These are phyloP conservation scores for Phanerodontia chrysosporium DNA, from an alignment of 768 basidiomycete genomes.

Conservation along the genomic window DNA sequence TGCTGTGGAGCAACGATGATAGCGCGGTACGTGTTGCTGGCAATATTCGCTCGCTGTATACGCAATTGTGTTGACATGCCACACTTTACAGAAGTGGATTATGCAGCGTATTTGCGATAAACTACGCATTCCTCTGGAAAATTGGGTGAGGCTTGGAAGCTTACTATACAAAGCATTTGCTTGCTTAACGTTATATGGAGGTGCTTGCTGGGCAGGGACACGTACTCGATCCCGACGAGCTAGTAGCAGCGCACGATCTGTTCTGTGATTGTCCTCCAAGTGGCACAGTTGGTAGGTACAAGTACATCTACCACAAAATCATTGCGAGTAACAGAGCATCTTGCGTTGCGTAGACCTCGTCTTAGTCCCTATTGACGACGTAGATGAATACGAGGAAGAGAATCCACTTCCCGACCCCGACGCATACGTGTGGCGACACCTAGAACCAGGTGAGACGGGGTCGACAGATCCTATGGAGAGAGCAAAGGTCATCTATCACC, in stretches of 20 bases:
- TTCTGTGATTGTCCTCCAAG: too few species aligned
- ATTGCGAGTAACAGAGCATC: too few species aligned
- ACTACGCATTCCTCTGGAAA: not conserved
- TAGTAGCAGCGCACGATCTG: not conserved
- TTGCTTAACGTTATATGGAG: not conserved
- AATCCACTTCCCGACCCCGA: not conserved
- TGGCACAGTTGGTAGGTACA: too few species aligned
- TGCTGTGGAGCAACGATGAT: not conserved
- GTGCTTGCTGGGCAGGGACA: not conserved
- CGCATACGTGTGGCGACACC: conserved; percentile 2
- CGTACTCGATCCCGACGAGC: not conserved
- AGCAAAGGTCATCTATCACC: not conserved
- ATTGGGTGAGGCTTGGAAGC: not conserved
- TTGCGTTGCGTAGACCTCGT: too few species aligned
- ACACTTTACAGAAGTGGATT: not conserved
- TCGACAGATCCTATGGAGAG: not conserved
- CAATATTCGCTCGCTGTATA: too few species aligned
- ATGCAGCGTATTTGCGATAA: conserved; percentile 3
- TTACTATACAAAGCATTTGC: not conserved
- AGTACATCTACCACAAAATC: too few species aligned
- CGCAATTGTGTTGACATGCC: not conserved
- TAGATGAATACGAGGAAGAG: not conserved
- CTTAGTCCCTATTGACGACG: not conserved
- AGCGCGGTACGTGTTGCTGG: not conserved
- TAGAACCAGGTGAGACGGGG: not conserved